Evolutionary conservation across 2,329 filamentous ascomycete genomes (phyloP).

Genomic region (Monilinia fructigena): DNA sequence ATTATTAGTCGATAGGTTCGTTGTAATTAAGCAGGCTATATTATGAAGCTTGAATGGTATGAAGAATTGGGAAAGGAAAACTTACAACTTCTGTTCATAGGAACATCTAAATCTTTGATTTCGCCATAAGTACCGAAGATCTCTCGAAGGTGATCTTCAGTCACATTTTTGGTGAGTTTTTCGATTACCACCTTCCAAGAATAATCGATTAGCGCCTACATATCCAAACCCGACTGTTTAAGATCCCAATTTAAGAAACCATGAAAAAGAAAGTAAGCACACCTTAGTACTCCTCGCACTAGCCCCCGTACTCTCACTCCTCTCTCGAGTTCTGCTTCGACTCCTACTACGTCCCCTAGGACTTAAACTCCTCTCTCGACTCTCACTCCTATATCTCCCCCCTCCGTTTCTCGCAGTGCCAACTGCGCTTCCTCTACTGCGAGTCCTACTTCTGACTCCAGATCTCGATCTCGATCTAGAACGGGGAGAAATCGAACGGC

Average conservation of each 20-base stretch:
- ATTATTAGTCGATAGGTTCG: conserved; percentile 30
- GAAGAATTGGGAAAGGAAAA: conserved; percentile 20
- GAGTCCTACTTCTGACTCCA: conserved; percentile 35
- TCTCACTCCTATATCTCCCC: conserved; percentile 32
- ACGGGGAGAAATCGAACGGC: conserved; percentile 38
- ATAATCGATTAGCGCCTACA: conserved; percentile 42
- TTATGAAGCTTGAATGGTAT: background rate
- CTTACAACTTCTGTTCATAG: conserved; percentile 82
- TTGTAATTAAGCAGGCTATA: conserved; percentile 2
- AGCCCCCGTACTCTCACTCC: conserved; percentile 37
- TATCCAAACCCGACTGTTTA: conserved; percentile 25
- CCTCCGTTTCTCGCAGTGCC: conserved; percentile 12
- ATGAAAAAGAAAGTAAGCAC: conserved; percentile 6
- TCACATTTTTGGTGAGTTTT: conserved; percentile 92
- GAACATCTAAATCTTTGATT: conserved; percentile 85
- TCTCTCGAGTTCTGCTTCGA: conserved; percentile 9
- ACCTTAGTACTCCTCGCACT: conserved; percentile 55
- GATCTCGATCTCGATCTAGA: conserved; percentile 35
- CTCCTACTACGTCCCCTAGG: conserved; percentile 34
- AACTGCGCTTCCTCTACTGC: conserved; percentile 8
- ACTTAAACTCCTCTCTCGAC: conserved; percentile 37
- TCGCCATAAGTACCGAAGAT: conserved; percentile 88
- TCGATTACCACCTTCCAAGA: conserved; percentile 78
- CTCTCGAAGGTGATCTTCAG: conserved; percentile 80
- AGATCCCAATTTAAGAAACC: background rate